These are phyloP conservation scores for Paramarasmius palmivorus DNA, from an alignment of 1,284 basidiomycete species.

Conservation along the genomic window DNA sequence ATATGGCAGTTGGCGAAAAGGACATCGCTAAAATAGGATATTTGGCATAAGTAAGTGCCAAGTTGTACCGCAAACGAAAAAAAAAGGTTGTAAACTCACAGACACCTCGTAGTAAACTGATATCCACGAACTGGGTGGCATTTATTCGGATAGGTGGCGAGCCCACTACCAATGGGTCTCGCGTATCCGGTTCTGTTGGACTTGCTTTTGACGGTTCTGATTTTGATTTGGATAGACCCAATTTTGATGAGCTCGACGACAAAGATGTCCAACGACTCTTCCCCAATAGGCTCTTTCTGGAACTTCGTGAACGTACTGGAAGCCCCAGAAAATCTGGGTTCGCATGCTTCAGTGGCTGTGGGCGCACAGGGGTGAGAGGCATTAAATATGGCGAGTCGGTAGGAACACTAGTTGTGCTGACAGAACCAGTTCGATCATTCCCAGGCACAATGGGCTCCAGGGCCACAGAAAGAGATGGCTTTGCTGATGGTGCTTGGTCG, in stretches of 20 bases:
- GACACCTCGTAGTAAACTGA: conserved; percentile 59
- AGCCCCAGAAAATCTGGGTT: too few species aligned
- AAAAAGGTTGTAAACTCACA: conserved; percentile 44
- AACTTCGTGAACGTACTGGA: too few species aligned
- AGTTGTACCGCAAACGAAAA: conserved; percentile 19
- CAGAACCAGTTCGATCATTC: conserved; percentile 2
- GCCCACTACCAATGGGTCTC: not conserved
- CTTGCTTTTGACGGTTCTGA: too few species aligned
- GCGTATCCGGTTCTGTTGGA: conserved; percentile 11
- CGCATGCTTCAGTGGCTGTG: too few species aligned
- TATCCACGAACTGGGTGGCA: conserved; percentile 60
- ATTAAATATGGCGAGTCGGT: too few species aligned
- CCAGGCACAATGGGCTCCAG: not conserved
- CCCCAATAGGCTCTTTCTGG: too few species aligned
- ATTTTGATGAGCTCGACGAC: not conserved
- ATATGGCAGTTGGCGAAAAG: conserved; percentile 59
- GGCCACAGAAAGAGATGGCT: not conserved
- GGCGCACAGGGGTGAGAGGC: too few species aligned
- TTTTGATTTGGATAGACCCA: too few species aligned
- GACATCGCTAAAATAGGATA: conserved; percentile 52
- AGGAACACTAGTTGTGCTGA: not conserved
- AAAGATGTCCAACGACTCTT: too few species aligned
- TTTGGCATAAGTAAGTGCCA: not conserved
- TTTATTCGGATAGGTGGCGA: conserved; percentile 30
- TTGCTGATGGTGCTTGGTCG: conserved; percentile 3